phyloP scores from a whole-genome alignment of 140 eudicot genomes.

The Senecio squalidus region DNA sequence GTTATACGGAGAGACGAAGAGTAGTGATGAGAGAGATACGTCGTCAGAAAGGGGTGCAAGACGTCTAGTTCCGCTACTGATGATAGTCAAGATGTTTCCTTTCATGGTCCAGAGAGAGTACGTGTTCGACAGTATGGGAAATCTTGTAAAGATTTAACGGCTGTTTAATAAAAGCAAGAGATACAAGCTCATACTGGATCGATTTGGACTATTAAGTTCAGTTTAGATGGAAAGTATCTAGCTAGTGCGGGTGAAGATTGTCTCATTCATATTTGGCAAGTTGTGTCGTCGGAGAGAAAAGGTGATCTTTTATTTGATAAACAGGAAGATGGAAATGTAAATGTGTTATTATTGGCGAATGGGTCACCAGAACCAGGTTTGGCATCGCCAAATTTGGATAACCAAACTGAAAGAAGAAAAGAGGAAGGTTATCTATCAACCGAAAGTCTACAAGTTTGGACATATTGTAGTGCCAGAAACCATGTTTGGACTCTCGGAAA shows the following conservation, averaged over 20 bases:
- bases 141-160: constrained; percentile 76
- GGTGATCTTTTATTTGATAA: constrained; percentile 79
- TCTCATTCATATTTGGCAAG: constrained; percentile 88
- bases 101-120: constrained; percentile 82
- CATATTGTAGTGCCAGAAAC: constrained; percentile 79
- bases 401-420: constrained; percentile 69
- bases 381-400: constrained; percentile 57
- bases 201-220: constrained; percentile 88
- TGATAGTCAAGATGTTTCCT: constrained; percentile 90
- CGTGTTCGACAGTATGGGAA: constrained; percentile 85
- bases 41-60: constrained; percentile 89
- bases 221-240: constrained; percentile 81
- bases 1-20: constrained; percentile 58
- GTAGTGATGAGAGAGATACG: constrained; percentile 90
- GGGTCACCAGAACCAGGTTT: constrained; percentile 71
- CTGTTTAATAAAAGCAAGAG: constrained; percentile 81
- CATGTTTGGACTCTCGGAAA: constrained; percentile 71
- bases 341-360: constrained; percentile 44
- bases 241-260: constrained; percentile 98
- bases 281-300: constrained; percentile 68
- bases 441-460: constrained; percentile 81
- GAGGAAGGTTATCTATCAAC: constrained; percentile 82
- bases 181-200: constrained; percentile 83
- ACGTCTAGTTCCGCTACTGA: constrained; percentile 96
- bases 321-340: constrained; percentile 76